Evolutionary conservation across 2,329 filamentous ascomycete species (phyloP).

Genomic region (Trematosphaeria pertusa): DNA sequence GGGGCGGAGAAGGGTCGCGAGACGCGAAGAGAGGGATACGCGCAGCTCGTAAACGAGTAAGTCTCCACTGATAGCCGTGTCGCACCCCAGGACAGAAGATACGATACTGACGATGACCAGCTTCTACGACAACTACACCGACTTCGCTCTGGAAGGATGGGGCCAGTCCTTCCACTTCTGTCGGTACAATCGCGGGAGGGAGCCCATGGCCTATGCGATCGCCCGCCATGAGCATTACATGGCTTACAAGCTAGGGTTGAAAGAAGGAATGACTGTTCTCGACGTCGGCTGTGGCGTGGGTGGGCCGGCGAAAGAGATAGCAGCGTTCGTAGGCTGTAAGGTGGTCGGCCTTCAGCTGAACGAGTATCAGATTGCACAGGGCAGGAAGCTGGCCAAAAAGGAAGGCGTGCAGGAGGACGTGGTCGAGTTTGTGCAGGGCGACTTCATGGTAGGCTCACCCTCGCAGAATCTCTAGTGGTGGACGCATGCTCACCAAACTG

Average conservation of each 20-base stretch:
- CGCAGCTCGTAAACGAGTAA: not conserved
- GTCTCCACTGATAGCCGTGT: too few species aligned
- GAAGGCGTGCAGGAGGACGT: too few species aligned
- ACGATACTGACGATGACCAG: not conserved
- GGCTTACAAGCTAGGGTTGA: conserved; percentile 71
- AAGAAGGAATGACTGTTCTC: not conserved
- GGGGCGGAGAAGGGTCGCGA: not conserved
- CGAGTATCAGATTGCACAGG: too few species aligned
- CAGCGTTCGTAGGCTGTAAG: too few species aligned
- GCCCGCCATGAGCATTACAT: conserved; percentile 95
- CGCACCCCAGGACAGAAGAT: not conserved
- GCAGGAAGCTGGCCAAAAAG: too few species aligned
- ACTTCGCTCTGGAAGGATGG: conserved; percentile 66
- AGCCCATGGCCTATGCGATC: conserved; percentile 85
- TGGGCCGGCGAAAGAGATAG: not conserved
- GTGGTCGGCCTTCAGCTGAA: too few species aligned
- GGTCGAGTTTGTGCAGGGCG: too few species aligned
- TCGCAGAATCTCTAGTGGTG: too few species aligned
- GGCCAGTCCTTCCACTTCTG: conserved; percentile 94
- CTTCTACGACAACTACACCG: conserved; percentile 1
- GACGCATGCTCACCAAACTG: too few species aligned
- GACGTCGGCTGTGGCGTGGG: not conserved
- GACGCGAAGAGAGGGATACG: not conserved
- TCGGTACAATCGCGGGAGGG: conserved; percentile 77
- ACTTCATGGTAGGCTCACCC: too few species aligned